Percentiles rank a stretch among this genome's conserved stretches.
Conservation (phyloP, 352 stramenopile genomes). For the Pythium graminicola region DNA sequence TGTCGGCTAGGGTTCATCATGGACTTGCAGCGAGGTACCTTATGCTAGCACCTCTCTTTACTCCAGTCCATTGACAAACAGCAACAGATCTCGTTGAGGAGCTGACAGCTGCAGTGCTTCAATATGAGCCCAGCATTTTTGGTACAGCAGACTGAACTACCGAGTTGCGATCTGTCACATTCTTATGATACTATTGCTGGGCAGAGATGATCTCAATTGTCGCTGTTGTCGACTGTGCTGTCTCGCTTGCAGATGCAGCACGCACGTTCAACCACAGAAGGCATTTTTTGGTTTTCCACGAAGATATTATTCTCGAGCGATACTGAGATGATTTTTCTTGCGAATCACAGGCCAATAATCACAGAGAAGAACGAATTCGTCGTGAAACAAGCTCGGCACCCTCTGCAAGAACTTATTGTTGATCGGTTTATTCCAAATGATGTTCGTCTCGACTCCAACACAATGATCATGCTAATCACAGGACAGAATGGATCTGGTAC, state of each 20-base stretch:
- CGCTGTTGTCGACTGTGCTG: slow-evolving; percentile 62
- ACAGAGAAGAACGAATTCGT: slow-evolving; percentile 41
- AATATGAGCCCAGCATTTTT: slow-evolving; percentile 65
- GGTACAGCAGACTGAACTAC: slow-evolving; percentile 29
- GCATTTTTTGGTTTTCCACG: slow-evolving; percentile 20
- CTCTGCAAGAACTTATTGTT: slow-evolving; percentile 78
- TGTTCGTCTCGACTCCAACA: slow-evolving; percentile 32
- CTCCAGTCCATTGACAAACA: not conserved
- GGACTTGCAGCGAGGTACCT: slow-evolving; percentile 66
- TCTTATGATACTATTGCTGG: not conserved
- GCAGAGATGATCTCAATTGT: slow-evolving; percentile 69
- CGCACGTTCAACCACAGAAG: slow-evolving; percentile 70
- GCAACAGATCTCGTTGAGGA: slow-evolving; percentile 66
- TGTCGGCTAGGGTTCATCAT: slow-evolving; percentile 83
- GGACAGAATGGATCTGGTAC: slow-evolving; percentile 82
- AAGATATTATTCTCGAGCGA: not conserved
- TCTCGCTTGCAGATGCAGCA: slow-evolving; percentile 56
- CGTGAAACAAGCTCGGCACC: slow-evolving; percentile 58
- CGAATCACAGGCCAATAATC: slow-evolving; percentile 36
- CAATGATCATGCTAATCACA: slow-evolving; percentile 63
- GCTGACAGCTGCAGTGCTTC: slow-evolving; percentile 57
- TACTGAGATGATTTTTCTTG: not conserved
- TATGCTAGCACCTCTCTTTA: not conserved
- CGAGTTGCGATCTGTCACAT: not conserved
- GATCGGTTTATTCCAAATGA: slow-evolving; percentile 84